Evolutionary conservation across 2,329 filamentous ascomycete genomes (phyloP), one percentile per base, ranked within the genome.

Genomic region (Beauveria caledonica): DNA sequence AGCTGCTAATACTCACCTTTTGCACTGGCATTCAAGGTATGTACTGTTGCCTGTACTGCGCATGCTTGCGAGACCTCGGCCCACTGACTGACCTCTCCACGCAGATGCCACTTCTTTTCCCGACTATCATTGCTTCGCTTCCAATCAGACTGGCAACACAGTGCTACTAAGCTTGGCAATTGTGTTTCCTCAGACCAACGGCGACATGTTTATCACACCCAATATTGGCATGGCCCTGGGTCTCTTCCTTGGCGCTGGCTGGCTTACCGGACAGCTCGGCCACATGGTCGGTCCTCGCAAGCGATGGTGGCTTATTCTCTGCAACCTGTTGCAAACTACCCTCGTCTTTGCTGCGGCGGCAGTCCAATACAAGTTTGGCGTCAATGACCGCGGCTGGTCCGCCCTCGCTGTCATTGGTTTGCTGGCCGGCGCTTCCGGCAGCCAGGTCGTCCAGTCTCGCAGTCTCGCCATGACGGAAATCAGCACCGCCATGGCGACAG

Each of bases 81-180:
- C 17, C 40, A 5, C 40, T 19, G 15, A 62, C 57, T 45, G 23
- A 54, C 33, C 21, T 40, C 6, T 19, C 3, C 9, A 36, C 15
- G 5, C 36, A 77, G 82, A 86, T 71, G 82, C 82, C 53, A 78
- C 81, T 21, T 79, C 82, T 2, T 86, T 84, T 67, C 80, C 80
- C 23, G 81, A 85, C 67, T 86, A 82, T 69, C 78, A 80, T 70
- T 85, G 81, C 67, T 86, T 86, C 69, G 80, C 81, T 15, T 85
- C 82, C 33, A 86, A 86, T 69, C 83, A 87, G 67, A 87, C 84
- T 0, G 84, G 85, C 62, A 87, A 86, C 71, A 86, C 83, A 2
- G 78, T 86, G 53, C 80, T 87, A 65, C 75, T 86, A 9, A 72
- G 77, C 61, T 67, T 81, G 11, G 82, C 81, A 33, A 73, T 85